Base-by-base conservation (phyloP, 2,329 filamentous ascomycete species). In the Sphaerostilbella broomeana region DNA sequence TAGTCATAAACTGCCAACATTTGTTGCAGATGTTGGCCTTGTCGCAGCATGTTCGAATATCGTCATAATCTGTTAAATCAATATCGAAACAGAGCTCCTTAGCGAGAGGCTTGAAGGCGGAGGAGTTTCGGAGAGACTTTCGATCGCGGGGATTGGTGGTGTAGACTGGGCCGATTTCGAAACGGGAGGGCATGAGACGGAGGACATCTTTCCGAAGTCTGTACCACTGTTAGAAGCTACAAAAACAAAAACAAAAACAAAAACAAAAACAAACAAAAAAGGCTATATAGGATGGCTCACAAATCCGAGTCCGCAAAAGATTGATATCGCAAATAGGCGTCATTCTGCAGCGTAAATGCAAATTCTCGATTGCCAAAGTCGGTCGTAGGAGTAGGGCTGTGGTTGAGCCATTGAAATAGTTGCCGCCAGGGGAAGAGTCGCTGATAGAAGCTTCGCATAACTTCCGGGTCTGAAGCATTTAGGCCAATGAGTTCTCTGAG, bases 81-180 rank as follows among this genome's bases (percentile, higher is more conserved):
- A 98, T 97, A 82, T 98, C 92, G 62, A 98, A 97, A 53, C 95
- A 95, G 26, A 98, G 69, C 61, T 98, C 92, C 61, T 98, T 98
- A 40, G 85, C 76, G 21, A 95, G 62, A 0, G 92, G 90, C 47
- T 82, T 84, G 67, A 98, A 95, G 7, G 86, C 79, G 33, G 79
- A 78, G 24, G 81, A 76, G 61, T 88, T 90, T 38, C 83, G 79
- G 22, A 97, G 64, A 0, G 82, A 82, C 66, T 97, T 98, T 55
- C 90, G 81, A 54, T 98, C 92, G 52, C 88, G 83, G 1, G 92
- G 92, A 59, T 97, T 95, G 32, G 88, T 84, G 37, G 76, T 87
- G 67, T 98, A 98, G 34, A 95, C 84, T n/a, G 92, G 92, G 1
- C 92, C 92, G 53, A 98, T 97, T 70, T 98, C 92, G 68, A 98